A percentile compares a stretch with the other conserved stretches of the same genome.
These are phyloP conservation scores for Penicillium ucsense DNA, from an alignment of 495 filamentous ascomycete species.

Conservation along the genomic window DNA sequence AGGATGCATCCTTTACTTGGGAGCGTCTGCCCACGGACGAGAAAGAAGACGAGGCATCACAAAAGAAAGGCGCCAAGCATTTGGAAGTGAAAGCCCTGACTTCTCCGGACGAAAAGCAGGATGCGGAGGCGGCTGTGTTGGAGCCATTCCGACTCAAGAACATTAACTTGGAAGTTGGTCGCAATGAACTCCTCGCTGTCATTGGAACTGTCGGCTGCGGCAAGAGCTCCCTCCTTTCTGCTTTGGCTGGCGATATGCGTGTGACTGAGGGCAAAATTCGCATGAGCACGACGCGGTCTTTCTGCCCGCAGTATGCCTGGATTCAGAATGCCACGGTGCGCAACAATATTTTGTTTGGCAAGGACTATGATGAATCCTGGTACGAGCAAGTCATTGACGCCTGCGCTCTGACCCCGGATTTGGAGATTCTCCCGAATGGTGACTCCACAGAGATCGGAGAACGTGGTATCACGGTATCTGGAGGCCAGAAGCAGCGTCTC, in stretches of 20 bases:
- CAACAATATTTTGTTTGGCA: slow-evolving; percentile 88
- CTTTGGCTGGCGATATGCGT: slow-evolving; percentile 90
- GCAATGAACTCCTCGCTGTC: slow-evolving; percentile 80
- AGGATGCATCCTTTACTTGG: slow-evolving; percentile 83
- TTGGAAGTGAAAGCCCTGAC: slow-evolving; percentile 14
- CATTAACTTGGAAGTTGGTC: slow-evolving; percentile 63
- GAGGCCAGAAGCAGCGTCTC: slow-evolving; percentile 56
- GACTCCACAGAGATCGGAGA: slow-evolving; percentile 53
- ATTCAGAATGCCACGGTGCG: slow-evolving; percentile 84
- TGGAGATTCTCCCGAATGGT: slow-evolving; percentile 44
- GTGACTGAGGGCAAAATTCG: slow-evolving; percentile 62
- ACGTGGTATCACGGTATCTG: slow-evolving; percentile 55
- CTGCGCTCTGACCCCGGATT: slow-evolving; percentile 47
- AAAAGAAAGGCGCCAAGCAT: slow-evolving; percentile 19
- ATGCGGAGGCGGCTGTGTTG: slow-evolving; percentile 39
- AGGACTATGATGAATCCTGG: slow-evolving; percentile 42
- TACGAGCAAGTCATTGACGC: slow-evolving; percentile 49
- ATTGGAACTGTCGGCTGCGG: slow-evolving; percentile 88
- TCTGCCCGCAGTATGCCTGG: slow-evolving; percentile 96
- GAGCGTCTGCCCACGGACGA: slow-evolving; percentile 65
- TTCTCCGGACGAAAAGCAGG: slow-evolving; percentile 19
- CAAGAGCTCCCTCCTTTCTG: slow-evolving; percentile 83
- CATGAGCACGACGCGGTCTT: slow-evolving; percentile 69
- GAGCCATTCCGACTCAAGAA: slow-evolving; percentile 73
- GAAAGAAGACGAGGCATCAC: slow-evolving; percentile 34